A percentile compares a stretch with the other conserved stretches of the same genome.
Conservation (phyloP, 2,329 filamentous ascomycete genomes). For the Penicillium glabrum region DNA sequence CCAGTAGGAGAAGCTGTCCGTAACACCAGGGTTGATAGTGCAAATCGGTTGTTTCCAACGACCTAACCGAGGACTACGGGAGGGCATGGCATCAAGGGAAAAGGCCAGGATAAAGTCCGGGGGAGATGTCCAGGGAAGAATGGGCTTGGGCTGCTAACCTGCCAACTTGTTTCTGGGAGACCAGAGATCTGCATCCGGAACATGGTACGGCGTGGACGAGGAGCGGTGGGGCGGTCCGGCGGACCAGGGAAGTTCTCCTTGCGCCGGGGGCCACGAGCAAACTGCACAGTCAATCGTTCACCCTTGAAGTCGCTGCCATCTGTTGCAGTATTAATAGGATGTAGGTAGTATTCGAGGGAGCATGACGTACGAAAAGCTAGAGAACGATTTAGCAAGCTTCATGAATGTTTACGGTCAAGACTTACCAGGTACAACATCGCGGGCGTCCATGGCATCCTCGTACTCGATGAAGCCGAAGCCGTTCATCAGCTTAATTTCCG, state of each 20-base stretch:
- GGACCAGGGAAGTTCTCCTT: constrained; percentile 64
- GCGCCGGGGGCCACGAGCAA: constrained; percentile 81
- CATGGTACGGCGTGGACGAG: constrained; percentile 87
- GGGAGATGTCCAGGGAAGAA: constrained; percentile 27
- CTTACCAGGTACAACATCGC: constrained; percentile 96
- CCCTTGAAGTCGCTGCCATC: constrained; percentile 98
- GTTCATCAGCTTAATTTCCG: constrained; percentile 99
- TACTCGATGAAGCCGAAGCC: constrained; percentile 99
- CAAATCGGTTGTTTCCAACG: constrained; percentile 12
- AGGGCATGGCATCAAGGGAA: constrained; percentile 10
- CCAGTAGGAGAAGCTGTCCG: not conserved
- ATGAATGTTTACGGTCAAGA: constrained; percentile 14
- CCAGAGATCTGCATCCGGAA: constrained; percentile 97
- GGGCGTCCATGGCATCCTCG: constrained; percentile 96
- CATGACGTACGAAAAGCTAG: constrained; percentile 60
- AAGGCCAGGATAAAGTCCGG: constrained; percentile 21
- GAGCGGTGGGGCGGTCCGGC: constrained; percentile 62
- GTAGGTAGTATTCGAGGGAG: not conserved
- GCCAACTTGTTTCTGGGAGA: constrained; percentile 99
- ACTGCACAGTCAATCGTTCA: constrained; percentile 95
- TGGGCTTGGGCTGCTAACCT: constrained; percentile 73
- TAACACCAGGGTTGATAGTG: constrained; percentile 3
- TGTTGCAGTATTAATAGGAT: constrained; percentile 40
- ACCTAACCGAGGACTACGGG: constrained; percentile 9
- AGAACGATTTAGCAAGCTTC: constrained; percentile 19